These are phyloP conservation scores for Aspergillus nidulans DNA, from an alignment of 495 filamentous ascomycete species.

Conservation along the genomic window DNA sequence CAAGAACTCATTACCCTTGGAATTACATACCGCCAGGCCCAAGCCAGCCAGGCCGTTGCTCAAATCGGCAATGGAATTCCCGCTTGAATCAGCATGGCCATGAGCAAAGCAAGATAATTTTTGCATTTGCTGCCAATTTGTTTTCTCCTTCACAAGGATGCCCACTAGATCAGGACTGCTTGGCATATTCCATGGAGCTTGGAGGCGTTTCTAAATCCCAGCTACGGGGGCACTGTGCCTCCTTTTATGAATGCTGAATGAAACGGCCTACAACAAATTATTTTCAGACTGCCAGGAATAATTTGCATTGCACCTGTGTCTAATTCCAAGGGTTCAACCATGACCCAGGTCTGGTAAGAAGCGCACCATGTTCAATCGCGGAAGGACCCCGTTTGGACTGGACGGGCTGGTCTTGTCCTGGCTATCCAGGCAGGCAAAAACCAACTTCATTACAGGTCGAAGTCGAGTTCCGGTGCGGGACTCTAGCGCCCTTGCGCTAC, in stretches of 20 bases:
- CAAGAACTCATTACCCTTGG: constrained; percentile 45
- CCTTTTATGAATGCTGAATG: constrained; percentile 3
- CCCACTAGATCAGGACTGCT: not conserved
- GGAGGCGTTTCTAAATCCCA: constrained; percentile 8
- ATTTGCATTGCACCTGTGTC: not conserved
- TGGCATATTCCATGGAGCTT: not conserved
- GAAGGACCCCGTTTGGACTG: not conserved
- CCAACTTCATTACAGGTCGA: not conserved
- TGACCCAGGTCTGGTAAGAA: not conserved
- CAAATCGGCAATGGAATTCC: constrained; percentile 33
- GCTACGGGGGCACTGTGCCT: constrained; percentile 8
- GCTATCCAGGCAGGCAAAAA: not conserved
- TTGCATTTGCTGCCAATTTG: not conserved
- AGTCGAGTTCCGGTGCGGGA: not conserved
- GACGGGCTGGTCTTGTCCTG: not conserved
- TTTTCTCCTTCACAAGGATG: constrained; percentile 1
- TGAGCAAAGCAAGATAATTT: not conserved
- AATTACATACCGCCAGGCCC: constrained; percentile 42
- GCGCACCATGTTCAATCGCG: constrained; percentile 2
- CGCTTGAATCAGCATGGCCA: constrained; percentile 24
- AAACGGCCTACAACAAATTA: constrained; percentile 6
- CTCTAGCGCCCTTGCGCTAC: not conserved
- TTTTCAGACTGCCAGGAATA: constrained; percentile 3
- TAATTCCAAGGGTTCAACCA: constrained; percentile 4
- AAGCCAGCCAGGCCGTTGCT: constrained; percentile 41